Base-by-base conservation (phyloP, 176 grass and related monocot species). In the Rhynchospora tenuis region DNA sequence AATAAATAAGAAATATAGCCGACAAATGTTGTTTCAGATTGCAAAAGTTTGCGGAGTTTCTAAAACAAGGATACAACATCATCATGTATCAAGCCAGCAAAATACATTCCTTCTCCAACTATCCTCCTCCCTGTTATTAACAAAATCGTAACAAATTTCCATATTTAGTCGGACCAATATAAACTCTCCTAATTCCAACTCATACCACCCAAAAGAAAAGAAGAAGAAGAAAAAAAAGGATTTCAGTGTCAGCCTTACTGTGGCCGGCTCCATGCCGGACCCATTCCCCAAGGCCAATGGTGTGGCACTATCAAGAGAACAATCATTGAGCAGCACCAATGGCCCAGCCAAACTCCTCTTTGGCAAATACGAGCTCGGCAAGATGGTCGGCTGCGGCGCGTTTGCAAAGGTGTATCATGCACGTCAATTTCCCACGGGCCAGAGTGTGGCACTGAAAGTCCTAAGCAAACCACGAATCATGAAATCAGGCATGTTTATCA, bases 351-450 rank as follows among this genome's bases (percentile, higher is more conserved):
- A 84, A 77, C 43, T 86, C 23, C 47, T 89, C 38, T 79, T 89
- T 23, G 80, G 88, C 0, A 75, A 61, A 58, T 89, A 89, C 54
- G 88, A 86, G 80, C 27, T 86, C 2, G 79, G 88, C 6, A 74
- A 79, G 11, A 23, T 86, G 20, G 78, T 89, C 9, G 88, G 88
- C 13, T 54, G 80, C 62, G 88, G 84, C 16, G 84, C 88, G 45
- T 85, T 84, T 3, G 84, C 79, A 27, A 86, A 79, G 66, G 88
- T 89, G 5, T 86, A 86, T 71, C 84, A 70, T 45, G 88, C 69
- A 12, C 88, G 88, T 17, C 22, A 77, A 7, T 16, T 64, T 10
- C n/a, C 24, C 15, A 56, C 79, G 3, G 88, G 84, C 19, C 68
- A 67, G 48, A 69, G 46, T 17, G 88, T 89, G 10, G 88, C 88